A percentile compares a stretch with the other conserved stretches of the same genome.
Conservation (phyloP, 2,329 filamentous ascomycete genomes). For the Calycina herbarum region DNA sequence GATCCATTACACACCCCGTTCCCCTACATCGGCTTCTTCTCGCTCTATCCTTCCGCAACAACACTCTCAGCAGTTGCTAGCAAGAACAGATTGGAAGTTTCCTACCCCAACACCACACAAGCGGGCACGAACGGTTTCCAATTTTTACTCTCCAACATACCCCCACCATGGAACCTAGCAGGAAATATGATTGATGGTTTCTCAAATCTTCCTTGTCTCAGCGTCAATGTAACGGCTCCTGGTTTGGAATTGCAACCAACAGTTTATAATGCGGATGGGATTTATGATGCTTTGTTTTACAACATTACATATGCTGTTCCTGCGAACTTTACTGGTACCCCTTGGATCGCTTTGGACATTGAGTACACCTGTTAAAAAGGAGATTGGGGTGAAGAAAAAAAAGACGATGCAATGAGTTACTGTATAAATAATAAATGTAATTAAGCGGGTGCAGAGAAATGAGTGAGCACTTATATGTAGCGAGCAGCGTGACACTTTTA, state of each 20-base stretch:
- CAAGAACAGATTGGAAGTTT: constrained; percentile 37
- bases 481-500: too few species aligned
- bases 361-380: constrained; percentile 37
- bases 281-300: constrained; percentile 46
- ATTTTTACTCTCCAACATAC: constrained; percentile 42
- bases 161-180: constrained; percentile 41
- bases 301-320: constrained; percentile 49
- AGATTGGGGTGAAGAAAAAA: background rate
- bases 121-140: constrained; percentile 43
- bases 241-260: constrained; percentile 41
- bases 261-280: constrained; percentile 38
- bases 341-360: constrained; percentile 40
- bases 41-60: constrained; percentile 45
- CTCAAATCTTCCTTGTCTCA: constrained; percentile 42
- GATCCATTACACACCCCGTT: constrained; percentile 42
- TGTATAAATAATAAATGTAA: background rate
- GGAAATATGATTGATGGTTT: constrained; percentile 38
- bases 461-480: too few species aligned
- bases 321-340: constrained; percentile 41
- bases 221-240: constrained; percentile 41
- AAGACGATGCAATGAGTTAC: background rate
- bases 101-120: constrained; percentile 45
- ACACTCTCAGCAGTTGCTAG: constrained; percentile 44
- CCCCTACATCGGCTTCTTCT: constrained; percentile 44
- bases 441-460: too few species aligned